Evolutionary conservation across 441 rosid species (phyloP), one percentile per base, ranked within the genome.

Genomic region (Pelargonium australe): DNA sequence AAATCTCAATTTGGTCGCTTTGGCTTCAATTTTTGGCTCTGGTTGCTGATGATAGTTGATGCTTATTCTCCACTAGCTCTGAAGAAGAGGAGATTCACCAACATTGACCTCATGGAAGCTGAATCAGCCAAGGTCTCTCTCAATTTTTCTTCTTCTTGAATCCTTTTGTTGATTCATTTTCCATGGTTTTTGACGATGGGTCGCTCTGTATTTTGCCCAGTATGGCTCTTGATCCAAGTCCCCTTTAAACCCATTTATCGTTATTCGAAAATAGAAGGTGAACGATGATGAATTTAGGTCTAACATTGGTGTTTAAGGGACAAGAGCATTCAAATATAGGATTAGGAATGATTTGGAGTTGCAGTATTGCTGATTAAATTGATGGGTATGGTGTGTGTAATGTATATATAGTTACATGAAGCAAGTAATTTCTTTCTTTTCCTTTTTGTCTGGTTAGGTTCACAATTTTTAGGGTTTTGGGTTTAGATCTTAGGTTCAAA

Each of bases 11-110:
- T n/a, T 12, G 58, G 34, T 28, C 34, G 3, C 34, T 28, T 28
- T 28, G 58, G 58, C 16, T 51, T 14, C 19, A 10, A n/a, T 28
- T 28, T n/a, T 51, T 51, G 58, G 19, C 16, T 51, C 6, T 51
- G 58, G 58, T 51, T 67, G 71, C 81, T 86, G 81, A 89, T 88
- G 96, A 67, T 74, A 53, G 86, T 72, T 44, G 87, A 85, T 78
- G 78, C 75, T 76, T 78, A 75, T 65, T 75, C 80, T 10, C 80
- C 73, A 67, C 65, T 71, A 67, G 79, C 70, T 64, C 72, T 75
- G 73, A 88, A 90, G 85, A 84, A 92, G 47, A 86, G 92, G 79
- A 85, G 90, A 72, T 81, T 78, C 74, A 69, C 83, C 23, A 72
- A 67, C 72, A 64, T 70, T 72, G 73, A 84, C 77, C 25, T 85